These are phyloP conservation scores for Nigrograna mackinnonii DNA, from an alignment of 2,329 filamentous ascomycete genomes.

Conservation along the genomic window DNA sequence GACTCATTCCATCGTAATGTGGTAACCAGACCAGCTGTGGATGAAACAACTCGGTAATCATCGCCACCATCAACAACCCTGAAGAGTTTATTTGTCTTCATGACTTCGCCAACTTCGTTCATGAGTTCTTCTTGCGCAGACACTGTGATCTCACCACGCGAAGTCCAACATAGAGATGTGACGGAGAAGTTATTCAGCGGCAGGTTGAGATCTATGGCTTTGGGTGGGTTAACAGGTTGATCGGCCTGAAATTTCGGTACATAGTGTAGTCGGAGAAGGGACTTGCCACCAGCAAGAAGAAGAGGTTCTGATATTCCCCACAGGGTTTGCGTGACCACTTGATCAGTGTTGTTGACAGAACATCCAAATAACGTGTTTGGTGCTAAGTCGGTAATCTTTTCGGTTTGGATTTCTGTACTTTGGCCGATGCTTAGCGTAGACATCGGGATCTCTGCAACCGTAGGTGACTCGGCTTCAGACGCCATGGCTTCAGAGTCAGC, in stretches of 20 bases:
- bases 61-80: conserved; percentile 33
- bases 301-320: conserved; percentile 38
- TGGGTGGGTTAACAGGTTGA: not conserved
- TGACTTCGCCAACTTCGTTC: conserved; percentile 41
- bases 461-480: conserved; percentile 42
- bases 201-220: conserved; percentile 27
- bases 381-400: conserved; percentile 35
- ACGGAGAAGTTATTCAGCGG: conserved; percentile 35
- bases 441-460: conserved; percentile 40
- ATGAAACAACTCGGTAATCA: conserved; percentile 36
- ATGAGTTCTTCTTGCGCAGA: conserved; percentile 37
- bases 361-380: conserved; percentile 32
- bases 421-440: conserved; percentile 44
- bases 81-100: conserved; percentile 41
- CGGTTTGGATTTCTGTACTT: conserved; percentile 41
- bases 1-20: conserved; percentile 40
- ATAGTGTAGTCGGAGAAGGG: conserved; percentile 35
- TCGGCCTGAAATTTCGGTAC: conserved; percentile 20
- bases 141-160: conserved; percentile 33
- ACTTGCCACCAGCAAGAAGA: conserved; percentile 39
- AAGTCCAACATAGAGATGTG: conserved; percentile 42
- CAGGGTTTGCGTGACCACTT: conserved; percentile 34
- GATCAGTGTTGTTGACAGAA: conserved; percentile 21
- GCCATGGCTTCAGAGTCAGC: conserved; percentile 39
- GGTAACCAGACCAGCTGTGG: conserved; percentile 40